Base-by-base conservation (phyloP, 2,329 filamentous ascomycete genomes). In the Diaporthe vaccinii region DNA sequence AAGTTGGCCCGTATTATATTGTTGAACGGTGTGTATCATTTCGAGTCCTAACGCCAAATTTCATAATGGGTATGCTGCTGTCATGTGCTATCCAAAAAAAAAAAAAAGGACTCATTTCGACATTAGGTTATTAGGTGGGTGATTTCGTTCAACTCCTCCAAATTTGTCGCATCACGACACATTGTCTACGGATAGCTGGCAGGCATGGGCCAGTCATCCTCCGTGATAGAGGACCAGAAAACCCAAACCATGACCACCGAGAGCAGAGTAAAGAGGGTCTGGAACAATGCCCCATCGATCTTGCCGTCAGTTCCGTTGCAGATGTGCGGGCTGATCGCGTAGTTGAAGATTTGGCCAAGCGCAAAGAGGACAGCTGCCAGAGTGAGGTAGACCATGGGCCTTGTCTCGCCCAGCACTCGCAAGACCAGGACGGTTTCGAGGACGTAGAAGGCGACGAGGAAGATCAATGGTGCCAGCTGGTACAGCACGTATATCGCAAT, bases 151-250 rank as follows among this genome's bases (percentile, higher is more conserved):
- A 49, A 55, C 31, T 28, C 14, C 8, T 69, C n/a, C 46, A 39
- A 34, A 25, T 55, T 17, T 8, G 22, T 39, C 65, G 36, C 46
- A 55, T 34, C 49, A 65, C 31, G 10, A 39, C 25, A 36, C 44
- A 28, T 39, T 44, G 20, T 31, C 76, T 77, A 82, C 61, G 80
- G 79, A 74, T 81, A 82, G 51, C 77, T 76, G 61, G 83, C 84
- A 46, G 88, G 86, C 84, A 90, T 89, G 25, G 96, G 95, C 97
- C 97, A 99, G 86, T 98, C 96, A 81, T 99, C 97, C 85, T 99
- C 97, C 22, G 97, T 99, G 80, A 99, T 99, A 86, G 95, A 98
- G 62, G 95, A 98, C 97, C 97, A 99, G 88, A 99, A 99, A 74
- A 94, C 84, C 96, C 97, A 99, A 78, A 98, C 86, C 85, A 91